phyloP scores from a whole-genome alignment of 2,329 filamentous ascomycete species.

The Colletotrichum coccodes region DNA sequence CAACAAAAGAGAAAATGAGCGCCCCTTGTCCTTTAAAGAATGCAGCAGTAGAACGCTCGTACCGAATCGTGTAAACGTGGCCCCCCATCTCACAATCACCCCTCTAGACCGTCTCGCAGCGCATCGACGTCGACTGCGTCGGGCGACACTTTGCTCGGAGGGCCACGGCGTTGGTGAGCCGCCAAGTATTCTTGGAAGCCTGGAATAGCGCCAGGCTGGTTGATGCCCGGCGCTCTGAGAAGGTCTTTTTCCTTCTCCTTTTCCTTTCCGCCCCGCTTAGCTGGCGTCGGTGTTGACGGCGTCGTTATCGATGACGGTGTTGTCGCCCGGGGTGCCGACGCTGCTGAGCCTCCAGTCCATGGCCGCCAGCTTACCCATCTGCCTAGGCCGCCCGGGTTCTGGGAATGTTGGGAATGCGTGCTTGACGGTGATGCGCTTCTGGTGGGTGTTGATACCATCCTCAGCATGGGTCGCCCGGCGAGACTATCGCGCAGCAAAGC shows the following conservation, averaged over 20 bases:
- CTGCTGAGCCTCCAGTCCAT: slow-evolving; percentile 47
- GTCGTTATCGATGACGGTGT: slow-evolving; percentile 20
- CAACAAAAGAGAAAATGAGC: background rate
- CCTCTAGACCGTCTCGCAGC: slow-evolving; percentile 67
- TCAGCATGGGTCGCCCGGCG: slow-evolving; percentile 47
- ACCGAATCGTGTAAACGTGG: background rate
- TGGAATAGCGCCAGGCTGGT: slow-evolving; percentile 79
- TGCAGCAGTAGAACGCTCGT: background rate
- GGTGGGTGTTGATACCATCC: slow-evolving; percentile 43
- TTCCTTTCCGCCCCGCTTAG: slow-evolving; percentile 12
- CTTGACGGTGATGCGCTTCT: slow-evolving; percentile 40
- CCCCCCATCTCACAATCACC: slow-evolving; percentile 3
- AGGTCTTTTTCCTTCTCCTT: slow-evolving; percentile 45
- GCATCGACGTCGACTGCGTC: slow-evolving; percentile 68
- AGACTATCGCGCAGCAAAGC: slow-evolving; percentile 68
- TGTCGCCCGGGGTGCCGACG: background rate
- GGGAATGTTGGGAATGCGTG: slow-evolving; percentile 38
- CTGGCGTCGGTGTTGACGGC: slow-evolving; percentile 36
- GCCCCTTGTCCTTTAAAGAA: background rate
- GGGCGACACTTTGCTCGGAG: slow-evolving; percentile 67
- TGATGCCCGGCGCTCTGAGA: slow-evolving; percentile 76
- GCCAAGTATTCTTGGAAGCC: slow-evolving; percentile 72
- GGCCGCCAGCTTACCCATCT: slow-evolving; percentile 61
- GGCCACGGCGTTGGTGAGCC: slow-evolving; percentile 59
- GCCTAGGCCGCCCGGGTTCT: slow-evolving; percentile 44